Conservation (phyloP, 805 yeast species). For the Pichia pseudocactophila region DNA sequence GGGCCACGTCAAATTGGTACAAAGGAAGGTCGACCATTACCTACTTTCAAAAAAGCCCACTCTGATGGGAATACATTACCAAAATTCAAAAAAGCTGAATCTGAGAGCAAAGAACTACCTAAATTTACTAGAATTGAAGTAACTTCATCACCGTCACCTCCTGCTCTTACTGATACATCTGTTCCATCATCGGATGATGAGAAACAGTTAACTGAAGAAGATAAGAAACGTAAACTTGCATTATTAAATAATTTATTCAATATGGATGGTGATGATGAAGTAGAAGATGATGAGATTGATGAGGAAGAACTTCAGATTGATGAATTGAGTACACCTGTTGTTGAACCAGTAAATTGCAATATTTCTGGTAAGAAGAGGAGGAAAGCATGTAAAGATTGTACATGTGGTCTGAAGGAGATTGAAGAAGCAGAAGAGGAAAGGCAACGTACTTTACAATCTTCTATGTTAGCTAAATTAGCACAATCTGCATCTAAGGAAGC, state of each 20-base stretch:
- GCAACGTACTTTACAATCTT: slow-evolving; percentile 36
- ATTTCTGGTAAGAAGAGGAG: slow-evolving; percentile 52
- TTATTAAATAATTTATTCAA: slow-evolving; percentile 39
- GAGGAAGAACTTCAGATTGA: slow-evolving; percentile 23
- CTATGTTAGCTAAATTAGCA: slow-evolving; percentile 39
- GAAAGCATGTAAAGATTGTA: slow-evolving; percentile 96
- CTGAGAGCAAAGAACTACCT: too few species aligned
- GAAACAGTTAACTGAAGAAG: slow-evolving; percentile 31
- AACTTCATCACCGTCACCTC: slow-evolving; percentile 19
- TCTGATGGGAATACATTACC: too few species aligned
- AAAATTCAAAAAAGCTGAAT: too few species aligned
- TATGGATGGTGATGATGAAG: slow-evolving; percentile 12
- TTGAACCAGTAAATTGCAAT: slow-evolving; percentile 49
- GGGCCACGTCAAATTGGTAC: not conserved
- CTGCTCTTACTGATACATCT: slow-evolving; percentile 38
- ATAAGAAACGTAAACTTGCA: slow-evolving; percentile 40
- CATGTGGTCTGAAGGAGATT: slow-evolving; percentile 89
- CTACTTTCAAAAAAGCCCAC: slow-evolving; percentile 23
- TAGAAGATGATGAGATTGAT: slow-evolving; percentile 14
- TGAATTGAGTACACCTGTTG: slow-evolving; percentile 39
- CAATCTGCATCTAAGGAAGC: slow-evolving; percentile 46
- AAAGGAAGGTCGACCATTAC: slow-evolving; percentile 12
- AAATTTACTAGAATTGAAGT: too few species aligned
- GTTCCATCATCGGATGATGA: slow-evolving; percentile 29
- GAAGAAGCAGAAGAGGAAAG: slow-evolving; percentile 57